Evolutionary conservation across 2,329 filamentous ascomycete genomes (phyloP).

Genomic region (Ophidiomyces ophidiicola): DNA sequence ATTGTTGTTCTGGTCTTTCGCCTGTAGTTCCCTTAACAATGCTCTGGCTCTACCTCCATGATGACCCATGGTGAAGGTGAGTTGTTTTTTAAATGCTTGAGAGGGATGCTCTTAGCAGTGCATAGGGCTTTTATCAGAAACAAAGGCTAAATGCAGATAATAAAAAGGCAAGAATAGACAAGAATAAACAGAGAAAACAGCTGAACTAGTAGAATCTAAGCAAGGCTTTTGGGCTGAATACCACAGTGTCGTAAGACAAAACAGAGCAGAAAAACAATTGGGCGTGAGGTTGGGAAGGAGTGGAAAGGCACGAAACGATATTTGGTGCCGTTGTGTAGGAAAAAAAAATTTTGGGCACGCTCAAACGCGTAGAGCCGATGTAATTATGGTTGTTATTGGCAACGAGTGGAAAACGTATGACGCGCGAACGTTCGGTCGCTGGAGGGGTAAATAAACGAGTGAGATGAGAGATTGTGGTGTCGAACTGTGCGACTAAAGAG

Average conservation of each 20-base stretch:
- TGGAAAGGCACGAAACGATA: slow-evolving; percentile 1
- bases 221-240: slow-evolving; percentile 7
- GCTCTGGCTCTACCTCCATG: slow-evolving; percentile 4
- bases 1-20: slow-evolving; percentile 1
- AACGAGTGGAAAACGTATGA: slow-evolving; percentile 10
- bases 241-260: neutral
- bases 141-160: slow-evolving; percentile 3
- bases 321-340: neutral
- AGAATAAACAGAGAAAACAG: neutral
- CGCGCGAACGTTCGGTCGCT: slow-evolving; percentile 9
- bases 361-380: slow-evolving; percentile 1
- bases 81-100: neutral
- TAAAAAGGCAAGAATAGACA: neutral
- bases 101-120: slow-evolving; percentile 1
- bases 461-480: slow-evolving; percentile 4
- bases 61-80: slow-evolving; percentile 10
- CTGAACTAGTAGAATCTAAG: neutral
- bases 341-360: slow-evolving; percentile 7
- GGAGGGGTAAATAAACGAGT: neutral
- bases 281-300: slow-evolving; percentile 1
- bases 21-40: neutral
- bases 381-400: slow-evolving; percentile 1
- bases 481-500: slow-evolving; percentile 9
- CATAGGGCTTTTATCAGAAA: neutral
- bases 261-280: neutral